phyloP scores from a whole-genome alignment of 495 filamentous ascomycete species.

The Hypomontagnella submonticulosa region DNA sequence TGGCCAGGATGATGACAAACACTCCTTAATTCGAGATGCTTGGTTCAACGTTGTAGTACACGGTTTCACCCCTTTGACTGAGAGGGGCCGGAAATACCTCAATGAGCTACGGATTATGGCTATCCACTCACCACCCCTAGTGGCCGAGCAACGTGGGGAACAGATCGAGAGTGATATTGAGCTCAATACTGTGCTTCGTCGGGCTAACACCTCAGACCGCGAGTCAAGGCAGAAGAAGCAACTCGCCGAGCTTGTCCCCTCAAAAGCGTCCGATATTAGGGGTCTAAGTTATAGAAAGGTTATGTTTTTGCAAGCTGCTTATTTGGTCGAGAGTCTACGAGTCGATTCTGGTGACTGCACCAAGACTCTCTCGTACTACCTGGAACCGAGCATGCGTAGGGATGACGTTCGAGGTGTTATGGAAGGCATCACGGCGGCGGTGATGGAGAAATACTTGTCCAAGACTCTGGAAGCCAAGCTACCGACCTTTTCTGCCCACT shows the following conservation, averaged over 20 bases:
- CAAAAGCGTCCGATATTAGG: conserved; percentile 78
- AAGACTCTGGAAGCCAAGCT: conserved; percentile 75
- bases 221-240: conserved; percentile 81
- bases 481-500: conserved; percentile 81
- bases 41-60: conserved; percentile 98
- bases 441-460: conserved; percentile 77
- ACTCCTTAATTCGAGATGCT: conserved; percentile 82
- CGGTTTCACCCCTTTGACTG: conserved; percentile 80
- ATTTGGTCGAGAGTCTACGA: conserved; percentile 85
- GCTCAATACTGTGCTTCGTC: conserved; percentile 87
- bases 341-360: conserved; percentile 87
- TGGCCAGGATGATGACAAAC: conserved; percentile 68
- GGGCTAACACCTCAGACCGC: conserved; percentile 81
- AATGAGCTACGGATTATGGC: conserved; percentile 84
- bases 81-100: conserved; percentile 70
- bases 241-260: conserved; percentile 76
- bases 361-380: conserved; percentile 87
- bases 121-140: conserved; percentile 82
- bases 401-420: conserved; percentile 86
- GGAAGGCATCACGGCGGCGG: conserved; percentile 79
- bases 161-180: conserved; percentile 95
- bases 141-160: conserved; percentile 84
- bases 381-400: conserved; percentile 84
- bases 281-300: conserved; percentile 83
- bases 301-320: conserved; percentile 89